Conservation (phyloP, 306 rosid species). For the Castanopsis chinensis region DNA sequence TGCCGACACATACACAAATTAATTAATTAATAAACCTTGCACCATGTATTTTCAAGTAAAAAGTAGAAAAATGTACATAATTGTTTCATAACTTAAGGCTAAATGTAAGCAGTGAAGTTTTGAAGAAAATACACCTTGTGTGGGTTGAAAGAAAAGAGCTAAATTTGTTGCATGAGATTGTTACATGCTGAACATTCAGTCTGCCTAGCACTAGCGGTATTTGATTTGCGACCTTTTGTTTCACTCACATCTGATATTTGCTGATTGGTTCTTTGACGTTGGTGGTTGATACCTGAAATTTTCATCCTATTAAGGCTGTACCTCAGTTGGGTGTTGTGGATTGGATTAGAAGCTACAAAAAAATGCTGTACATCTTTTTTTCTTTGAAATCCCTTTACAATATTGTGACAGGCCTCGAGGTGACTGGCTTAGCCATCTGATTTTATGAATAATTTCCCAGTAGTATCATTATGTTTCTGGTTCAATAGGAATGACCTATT, state of each 20-base stretch:
- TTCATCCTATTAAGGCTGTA: neutral
- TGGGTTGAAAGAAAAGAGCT: neutral
- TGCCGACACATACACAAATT: neutral
- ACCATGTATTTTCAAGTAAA: constrained; percentile 15
- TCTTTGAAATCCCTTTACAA: too few relatives aligned
- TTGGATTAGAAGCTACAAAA: too few relatives aligned
- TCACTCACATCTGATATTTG: neutral
- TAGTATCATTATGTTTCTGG: neutral
- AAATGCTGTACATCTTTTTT: too few relatives aligned
- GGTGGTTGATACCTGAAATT: neutral
- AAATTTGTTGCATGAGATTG: neutral
- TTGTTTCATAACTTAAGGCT: constrained; percentile 23
- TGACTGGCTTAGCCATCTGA: too few relatives aligned
- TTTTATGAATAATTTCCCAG: neutral
- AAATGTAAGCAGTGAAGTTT: constrained; percentile 10
- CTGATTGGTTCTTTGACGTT: neutral
- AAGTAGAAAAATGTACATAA: constrained; percentile 38
- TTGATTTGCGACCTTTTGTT: neutral
- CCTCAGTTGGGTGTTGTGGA: neutral
- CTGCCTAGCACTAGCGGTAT: neutral
- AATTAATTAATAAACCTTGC: neutral
- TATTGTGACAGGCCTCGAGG: too few relatives aligned
- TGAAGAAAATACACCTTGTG: neutral
- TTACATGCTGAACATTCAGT: neutral
- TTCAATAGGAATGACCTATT: neutral